Conservation (phyloP, 1,284 basidiomycete species). For the Porphyrellus sp. region DNA sequence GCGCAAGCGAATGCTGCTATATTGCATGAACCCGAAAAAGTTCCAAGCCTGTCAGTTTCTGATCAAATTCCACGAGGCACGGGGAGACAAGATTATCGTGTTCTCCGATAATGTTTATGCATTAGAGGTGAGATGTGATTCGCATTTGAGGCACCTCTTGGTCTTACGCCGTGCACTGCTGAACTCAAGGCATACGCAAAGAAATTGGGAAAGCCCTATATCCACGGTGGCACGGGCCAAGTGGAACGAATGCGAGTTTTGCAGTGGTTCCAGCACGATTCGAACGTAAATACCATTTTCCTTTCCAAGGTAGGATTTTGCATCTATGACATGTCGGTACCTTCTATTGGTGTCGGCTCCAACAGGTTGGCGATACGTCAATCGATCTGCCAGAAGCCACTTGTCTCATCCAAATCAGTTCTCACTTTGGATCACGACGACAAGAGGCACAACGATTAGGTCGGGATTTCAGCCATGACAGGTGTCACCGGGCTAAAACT, state of each 20-base stretch:
- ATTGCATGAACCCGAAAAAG: constrained; percentile 99
- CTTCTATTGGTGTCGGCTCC: constrained; percentile 18
- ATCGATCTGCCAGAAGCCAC: constrained; percentile 99
- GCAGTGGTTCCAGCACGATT: constrained; percentile 94
- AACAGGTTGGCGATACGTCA: constrained; percentile 95
- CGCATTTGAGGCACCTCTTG: not conserved
- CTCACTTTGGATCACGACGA: constrained; percentile 96
- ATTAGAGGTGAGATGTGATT: constrained; percentile 67
- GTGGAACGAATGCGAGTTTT: constrained; percentile 94
- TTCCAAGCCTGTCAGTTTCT: constrained; percentile 99
- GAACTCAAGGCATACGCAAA: constrained; percentile 84
- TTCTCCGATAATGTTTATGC: constrained; percentile 99
- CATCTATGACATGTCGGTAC: constrained; percentile 6
- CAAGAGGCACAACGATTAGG: constrained; percentile 98
- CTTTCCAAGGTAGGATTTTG: constrained; percentile 76
- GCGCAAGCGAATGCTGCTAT: constrained; percentile 92
- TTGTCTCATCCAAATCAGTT: constrained; percentile 99
- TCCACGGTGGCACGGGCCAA: constrained; percentile 95
- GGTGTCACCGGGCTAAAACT: constrained; percentile 14
- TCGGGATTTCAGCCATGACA: constrained; percentile 34
- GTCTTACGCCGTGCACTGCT: not conserved
- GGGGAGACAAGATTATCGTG: constrained; percentile 99
- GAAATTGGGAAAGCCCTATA: constrained; percentile 92
- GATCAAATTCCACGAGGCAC: constrained; percentile 96
- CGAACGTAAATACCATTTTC: constrained; percentile 97